Evolutionary conservation across 2,329 filamentous ascomycete species (phyloP).

Genomic region (Fusarium fracticaudum): DNA sequence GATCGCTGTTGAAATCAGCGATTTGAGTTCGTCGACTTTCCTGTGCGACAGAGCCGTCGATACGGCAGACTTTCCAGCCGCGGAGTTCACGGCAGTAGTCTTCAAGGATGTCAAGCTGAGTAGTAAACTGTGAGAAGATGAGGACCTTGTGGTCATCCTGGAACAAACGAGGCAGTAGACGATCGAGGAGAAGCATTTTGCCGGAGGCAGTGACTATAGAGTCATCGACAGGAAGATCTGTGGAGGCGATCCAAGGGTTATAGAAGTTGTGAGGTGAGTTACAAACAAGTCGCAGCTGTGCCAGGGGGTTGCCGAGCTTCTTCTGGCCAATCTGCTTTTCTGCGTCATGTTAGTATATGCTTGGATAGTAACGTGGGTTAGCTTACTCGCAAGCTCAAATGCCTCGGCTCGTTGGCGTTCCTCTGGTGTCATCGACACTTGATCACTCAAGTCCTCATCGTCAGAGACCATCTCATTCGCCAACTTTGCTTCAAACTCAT

Average conservation of each 20-base stretch:
- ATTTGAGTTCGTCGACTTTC: slow-evolving; percentile 76
- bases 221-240: slow-evolving; percentile 74
- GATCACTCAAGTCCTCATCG: slow-evolving; percentile 47
- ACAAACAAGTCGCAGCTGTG: slow-evolving; percentile 91
- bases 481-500: slow-evolving; percentile 83
- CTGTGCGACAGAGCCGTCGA: slow-evolving; percentile 88
- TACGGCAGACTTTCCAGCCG: slow-evolving; percentile 84
- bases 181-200: slow-evolving; percentile 95
- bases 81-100: slow-evolving; percentile 84
- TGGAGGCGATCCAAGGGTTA: slow-evolving; percentile 79
- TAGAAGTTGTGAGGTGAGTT: slow-evolving; percentile 98
- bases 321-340: slow-evolving; percentile 89
- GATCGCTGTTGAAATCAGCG: slow-evolving; percentile 74
- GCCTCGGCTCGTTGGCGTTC: slow-evolving; percentile 73
- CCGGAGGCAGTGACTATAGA: slow-evolving; percentile 86
- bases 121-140: slow-evolving; percentile 97
- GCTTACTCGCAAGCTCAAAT: slow-evolving; percentile 79
- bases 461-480: slow-evolving; percentile 66
- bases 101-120: slow-evolving; percentile 88
- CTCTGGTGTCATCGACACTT: slow-evolving; percentile 57
- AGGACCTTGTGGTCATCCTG: slow-evolving; percentile 84
- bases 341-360: slow-evolving; percentile 47
- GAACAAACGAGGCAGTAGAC: slow-evolving; percentile 81
- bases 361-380: not conserved
- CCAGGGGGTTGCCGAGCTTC: slow-evolving; percentile 91